Evolutionary conservation across 2,329 filamentous ascomycete genomes (phyloP).

Genomic region (Cryoendolithus antarcticus): DNA sequence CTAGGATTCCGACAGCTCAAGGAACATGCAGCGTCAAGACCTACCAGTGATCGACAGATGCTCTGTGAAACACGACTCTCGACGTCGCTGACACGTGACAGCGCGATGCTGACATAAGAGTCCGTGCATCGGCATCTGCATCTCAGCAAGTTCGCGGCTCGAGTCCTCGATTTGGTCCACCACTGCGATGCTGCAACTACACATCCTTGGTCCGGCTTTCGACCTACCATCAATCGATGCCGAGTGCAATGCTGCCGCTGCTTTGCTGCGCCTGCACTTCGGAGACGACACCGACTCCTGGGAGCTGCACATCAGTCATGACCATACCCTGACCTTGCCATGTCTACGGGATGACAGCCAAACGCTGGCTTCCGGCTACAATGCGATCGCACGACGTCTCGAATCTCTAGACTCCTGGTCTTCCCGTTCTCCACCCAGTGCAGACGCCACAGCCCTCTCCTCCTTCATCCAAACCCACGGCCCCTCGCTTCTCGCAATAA

Average conservation of each 20-base stretch:
- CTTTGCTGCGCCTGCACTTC: conserved; percentile 57
- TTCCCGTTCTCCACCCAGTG: conserved; percentile 22
- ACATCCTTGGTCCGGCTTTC: conserved; percentile 85
- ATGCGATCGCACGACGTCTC: conserved; percentile 48
- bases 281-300: conserved; percentile 43
- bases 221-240: conserved; percentile 80
- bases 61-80: no score
- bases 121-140: no score
- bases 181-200: conserved; percentile 37
- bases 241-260: conserved; percentile 74
- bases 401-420: conserved; percentile 14
- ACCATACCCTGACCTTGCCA: conserved; percentile 16
- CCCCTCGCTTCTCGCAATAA: conserved; percentile 70
- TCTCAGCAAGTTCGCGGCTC: no score
- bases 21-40: no score
- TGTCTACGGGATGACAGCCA: conserved; percentile 40
- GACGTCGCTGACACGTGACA: neutral
- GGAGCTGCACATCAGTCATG: conserved; percentile 53
- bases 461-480: conserved; percentile 60
- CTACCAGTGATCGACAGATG: no score
- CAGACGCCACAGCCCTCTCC: conserved; percentile 28
- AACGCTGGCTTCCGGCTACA: conserved; percentile 47
- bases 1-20: no score
- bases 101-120: neutral
- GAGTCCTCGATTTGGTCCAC: neutral